Conservation (phyloP, 2,329 filamentous ascomycete species). For the Ascocoryne sarcoides region DNA sequence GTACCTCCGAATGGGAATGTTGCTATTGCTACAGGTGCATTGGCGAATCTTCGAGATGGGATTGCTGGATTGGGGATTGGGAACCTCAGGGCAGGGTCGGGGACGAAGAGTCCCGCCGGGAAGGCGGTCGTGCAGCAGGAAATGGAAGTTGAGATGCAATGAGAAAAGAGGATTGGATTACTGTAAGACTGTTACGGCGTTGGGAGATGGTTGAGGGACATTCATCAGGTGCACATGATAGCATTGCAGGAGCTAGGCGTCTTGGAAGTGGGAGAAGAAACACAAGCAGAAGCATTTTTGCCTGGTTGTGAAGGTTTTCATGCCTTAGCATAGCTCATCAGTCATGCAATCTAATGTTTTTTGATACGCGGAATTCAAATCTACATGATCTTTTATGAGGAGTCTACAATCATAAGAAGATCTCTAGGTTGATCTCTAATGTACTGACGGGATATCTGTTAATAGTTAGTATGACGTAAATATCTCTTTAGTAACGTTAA, state of each 20-base stretch:
- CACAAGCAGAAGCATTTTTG: not conserved
- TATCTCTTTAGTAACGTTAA: too few relatives aligned
- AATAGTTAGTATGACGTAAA: constrained; percentile 17
- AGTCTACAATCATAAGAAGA: constrained; percentile 60
- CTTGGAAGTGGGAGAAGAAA: too few relatives aligned
- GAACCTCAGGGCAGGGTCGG: constrained; percentile 23
- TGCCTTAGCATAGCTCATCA: constrained; percentile 6
- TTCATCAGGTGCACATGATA: too few relatives aligned
- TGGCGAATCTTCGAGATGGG: constrained; percentile 36
- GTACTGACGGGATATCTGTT: constrained; percentile 81
- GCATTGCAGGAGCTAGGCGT: constrained; percentile 19
- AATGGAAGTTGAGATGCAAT: constrained; percentile 44
- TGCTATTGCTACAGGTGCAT: constrained; percentile 24
- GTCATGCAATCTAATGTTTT: constrained; percentile 19
- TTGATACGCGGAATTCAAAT: constrained; percentile 4
- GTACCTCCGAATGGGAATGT: constrained; percentile 18
- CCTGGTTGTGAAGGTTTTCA: constrained; percentile 1
- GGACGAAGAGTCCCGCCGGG: constrained; percentile 20
- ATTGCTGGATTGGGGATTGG: constrained; percentile 37
- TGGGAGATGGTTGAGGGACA: not conserved
- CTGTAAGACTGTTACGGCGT: not conserved
- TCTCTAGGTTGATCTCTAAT: constrained; percentile 88
- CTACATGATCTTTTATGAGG: not conserved
- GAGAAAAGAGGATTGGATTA: not conserved
- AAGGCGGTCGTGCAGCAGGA: constrained; percentile 19